A percentile compares a stretch with the other conserved stretches of the same genome.
Conservation (phyloP, 345 rosid species). For the Syzygium oleosum region DNA sequence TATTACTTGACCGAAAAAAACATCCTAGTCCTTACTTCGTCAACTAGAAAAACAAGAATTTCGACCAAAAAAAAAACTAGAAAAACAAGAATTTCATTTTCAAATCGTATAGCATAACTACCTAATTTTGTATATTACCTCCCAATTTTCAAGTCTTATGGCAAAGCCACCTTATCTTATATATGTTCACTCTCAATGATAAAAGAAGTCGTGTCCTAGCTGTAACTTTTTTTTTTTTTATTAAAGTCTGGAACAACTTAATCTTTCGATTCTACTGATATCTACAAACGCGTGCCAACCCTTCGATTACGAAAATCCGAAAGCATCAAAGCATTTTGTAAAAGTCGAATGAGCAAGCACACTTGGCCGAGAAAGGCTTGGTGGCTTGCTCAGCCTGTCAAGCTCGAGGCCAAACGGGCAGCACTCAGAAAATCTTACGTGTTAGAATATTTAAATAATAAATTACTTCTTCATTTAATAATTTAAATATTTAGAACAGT, state of each 20-base stretch:
- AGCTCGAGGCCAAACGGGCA: background rate
- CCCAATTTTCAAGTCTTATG: background rate
- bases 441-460: too few relatives aligned
- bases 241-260: rapidly evolving
- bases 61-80: too few relatives aligned
- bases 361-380: background rate
- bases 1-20: background rate
- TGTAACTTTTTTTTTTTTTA: background rate
- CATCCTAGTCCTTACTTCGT: background rate
- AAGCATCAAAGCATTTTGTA: background rate
- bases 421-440: background rate
- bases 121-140: background rate
- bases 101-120: background rate
- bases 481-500: too few relatives aligned
- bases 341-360: background rate
- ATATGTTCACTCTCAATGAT: background rate
- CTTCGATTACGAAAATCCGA: too few relatives aligned
- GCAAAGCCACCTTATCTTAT: background rate
- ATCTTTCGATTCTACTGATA: background rate
- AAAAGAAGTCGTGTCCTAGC: rapidly evolving
- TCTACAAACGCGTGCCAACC: too few relatives aligned
- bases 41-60: background rate
- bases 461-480: too few relatives aligned
- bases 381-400: rapidly evolving
- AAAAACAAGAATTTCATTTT: background rate